A percentile compares a stretch with the other conserved stretches of the same genome.
Conservation (phyloP, 78 protist genomes). For the Protostelium mycophagum region DNA sequence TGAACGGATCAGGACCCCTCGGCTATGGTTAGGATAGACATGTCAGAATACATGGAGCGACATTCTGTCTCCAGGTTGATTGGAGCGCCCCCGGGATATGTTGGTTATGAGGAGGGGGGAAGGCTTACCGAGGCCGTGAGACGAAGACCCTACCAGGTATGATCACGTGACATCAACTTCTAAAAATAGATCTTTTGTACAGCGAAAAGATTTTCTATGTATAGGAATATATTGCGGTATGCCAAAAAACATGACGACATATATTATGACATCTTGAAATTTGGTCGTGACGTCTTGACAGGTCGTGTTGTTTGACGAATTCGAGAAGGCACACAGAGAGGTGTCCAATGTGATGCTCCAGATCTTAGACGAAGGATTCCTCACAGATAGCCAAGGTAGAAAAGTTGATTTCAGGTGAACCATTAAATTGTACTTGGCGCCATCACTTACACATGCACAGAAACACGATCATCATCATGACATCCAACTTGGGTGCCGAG, state of each 20-base stretch:
- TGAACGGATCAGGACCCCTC: conserved; percentile 5
- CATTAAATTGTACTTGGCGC: background rate
- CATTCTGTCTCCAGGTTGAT: conserved; percentile 92
- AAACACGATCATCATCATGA: conserved; percentile 90
- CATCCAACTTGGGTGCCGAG: conserved; percentile 91
- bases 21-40: conserved; percentile 92
- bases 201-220: no score
- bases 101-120: conserved; percentile 98
- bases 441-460: background rate
- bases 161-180: no score
- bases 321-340: conserved; percentile 82
- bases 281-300: background rate
- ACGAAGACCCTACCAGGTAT: conserved; percentile 93
- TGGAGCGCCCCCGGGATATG: conserved; percentile 99
- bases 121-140: conserved; percentile 97
- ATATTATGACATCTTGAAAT: conserved; percentile 32
- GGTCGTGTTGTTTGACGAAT: conserved; percentile 49
- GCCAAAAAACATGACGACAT: conserved; percentile 96
- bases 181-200: no score
- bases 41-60: conserved; percentile 97
- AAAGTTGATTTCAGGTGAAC: conserved; percentile 81
- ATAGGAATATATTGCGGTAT: conserved; percentile 90
- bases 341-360: conserved; percentile 92
- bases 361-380: conserved; percentile 97
- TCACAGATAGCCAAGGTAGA: conserved; percentile 96